Percentiles rank a stretch among this genome's conserved stretches.
These are phyloP conservation scores for Blastobotrys apis DNA, from an alignment of 1,139 yeast genomes.

Conservation along the genomic window DNA sequence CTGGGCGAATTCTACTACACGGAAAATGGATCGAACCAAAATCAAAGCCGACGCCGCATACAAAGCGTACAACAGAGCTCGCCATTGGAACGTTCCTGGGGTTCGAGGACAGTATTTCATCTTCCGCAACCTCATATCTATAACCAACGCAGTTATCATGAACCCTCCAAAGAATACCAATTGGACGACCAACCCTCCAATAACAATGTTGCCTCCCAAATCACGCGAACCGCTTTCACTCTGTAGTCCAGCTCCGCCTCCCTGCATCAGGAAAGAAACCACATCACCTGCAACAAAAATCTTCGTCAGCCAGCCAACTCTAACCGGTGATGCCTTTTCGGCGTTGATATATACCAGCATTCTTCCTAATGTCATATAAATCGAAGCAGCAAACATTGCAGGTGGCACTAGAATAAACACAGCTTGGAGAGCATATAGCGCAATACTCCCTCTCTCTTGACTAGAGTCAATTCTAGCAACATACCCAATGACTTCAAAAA, in stretches of 20 bases:
- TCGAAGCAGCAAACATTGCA: conserved; percentile 43
- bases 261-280: conserved; percentile 41
- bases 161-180: conserved; percentile 39
- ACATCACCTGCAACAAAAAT: conserved; percentile 45
- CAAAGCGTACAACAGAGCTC: conserved; percentile 22
- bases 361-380: conserved; percentile 45
- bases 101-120: conserved; percentile 6
- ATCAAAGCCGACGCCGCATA: conserved; percentile 36
- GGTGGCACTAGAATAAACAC: conserved; percentile 43
- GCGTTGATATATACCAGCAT: conserved; percentile 34
- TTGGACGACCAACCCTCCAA: conserved; percentile 36
- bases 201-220: conserved; percentile 23
- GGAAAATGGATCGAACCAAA: conserved; percentile 40
- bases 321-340: conserved; percentile 33
- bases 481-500: conserved; percentile 36
- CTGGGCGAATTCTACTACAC: conserved; percentile 41
- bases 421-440: conserved; percentile 39
- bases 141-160: conserved; percentile 16
- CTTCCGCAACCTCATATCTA: conserved; percentile 16
- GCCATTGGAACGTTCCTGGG: conserved; percentile 20
- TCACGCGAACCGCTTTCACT: conserved; percentile 29
- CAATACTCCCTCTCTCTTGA: conserved; percentile 21
- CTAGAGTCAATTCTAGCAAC: conserved; percentile 33
- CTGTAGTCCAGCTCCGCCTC: conserved; percentile 43
- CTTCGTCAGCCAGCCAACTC: conserved; percentile 36